Percentiles rank a stretch among this genome's conserved stretches.
Conservation (phyloP, 2,329 filamentous ascomycete species). For the Fusarium subtropicale region DNA sequence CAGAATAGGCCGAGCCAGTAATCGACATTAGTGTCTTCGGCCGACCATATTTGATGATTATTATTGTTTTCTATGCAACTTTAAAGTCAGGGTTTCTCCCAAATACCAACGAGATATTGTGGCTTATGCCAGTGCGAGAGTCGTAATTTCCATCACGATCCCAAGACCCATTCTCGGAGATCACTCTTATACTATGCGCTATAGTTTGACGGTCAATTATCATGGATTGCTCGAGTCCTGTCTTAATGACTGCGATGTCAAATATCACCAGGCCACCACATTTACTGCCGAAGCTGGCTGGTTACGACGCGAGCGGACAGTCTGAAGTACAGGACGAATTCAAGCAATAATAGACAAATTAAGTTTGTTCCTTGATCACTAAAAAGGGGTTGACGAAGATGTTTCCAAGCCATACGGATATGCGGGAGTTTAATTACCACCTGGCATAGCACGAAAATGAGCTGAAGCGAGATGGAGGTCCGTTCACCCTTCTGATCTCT, state of each 20-base stretch:
- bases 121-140: slow-evolving; percentile 32
- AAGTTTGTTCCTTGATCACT: slow-evolving; percentile 31
- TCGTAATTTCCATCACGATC: slow-evolving; percentile 34
- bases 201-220: slow-evolving; percentile 18
- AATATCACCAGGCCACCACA: slow-evolving; percentile 35
- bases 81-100: slow-evolving; percentile 31
- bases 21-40: slow-evolving; percentile 38
- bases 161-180: slow-evolving; percentile 28
- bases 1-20: slow-evolving; percentile 34
- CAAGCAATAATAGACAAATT: slow-evolving; percentile 34
- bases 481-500: slow-evolving; percentile 28
- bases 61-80: slow-evolving; percentile 24
- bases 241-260: slow-evolving; percentile 26
- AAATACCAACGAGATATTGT: slow-evolving; percentile 35
- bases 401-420: slow-evolving; percentile 19
- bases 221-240: slow-evolving; percentile 9
- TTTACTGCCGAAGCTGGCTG: slow-evolving; percentile 33
- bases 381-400: slow-evolving; percentile 32
- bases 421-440: slow-evolving; percentile 43
- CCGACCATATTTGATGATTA: slow-evolving; percentile 19
- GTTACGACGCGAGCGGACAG: slow-evolving; percentile 32
- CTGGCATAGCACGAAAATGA: slow-evolving; percentile 32
- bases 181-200: slow-evolving; percentile 30
- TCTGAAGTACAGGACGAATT: slow-evolving; percentile 25
- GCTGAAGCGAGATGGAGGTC: slow-evolving; percentile 33